Base-by-base conservation (phyloP, 2,329 filamentous ascomycete species). In the Diplodia intermedia region DNA sequence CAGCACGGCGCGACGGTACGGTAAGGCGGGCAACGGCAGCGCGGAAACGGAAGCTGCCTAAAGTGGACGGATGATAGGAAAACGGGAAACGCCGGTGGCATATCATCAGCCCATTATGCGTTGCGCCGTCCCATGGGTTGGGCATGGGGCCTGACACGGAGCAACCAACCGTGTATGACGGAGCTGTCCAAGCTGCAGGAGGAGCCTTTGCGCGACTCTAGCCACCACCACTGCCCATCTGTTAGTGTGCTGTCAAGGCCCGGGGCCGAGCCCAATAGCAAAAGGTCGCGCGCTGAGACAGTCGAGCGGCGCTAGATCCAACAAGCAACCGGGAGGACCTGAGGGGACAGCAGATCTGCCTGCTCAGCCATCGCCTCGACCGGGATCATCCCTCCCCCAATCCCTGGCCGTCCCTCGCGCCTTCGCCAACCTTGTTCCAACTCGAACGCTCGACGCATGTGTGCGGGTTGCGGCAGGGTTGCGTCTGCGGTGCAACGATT, bases 31-130 rank as follows among this genome's bases (percentile, higher is more conserved):
- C 43, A 47, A 47, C n/a, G 43, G 43, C 43, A 47, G 43, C 31
- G 53, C 29, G 53, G 26, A 55, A 55, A 12, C 53, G 29, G 53
- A 20, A 33, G 29, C 18, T 7, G 29, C n/a, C 29, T 12, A 54
- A n/a, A 36, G 18, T 20, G 18, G 31, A 20, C 8, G 11, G 33
- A 6, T 11, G 20, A 38, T 7, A 18, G 40, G 7, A 61, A 26
- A 29, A 12, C 15, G 43, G 43, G 43, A 47, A 47, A 47, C 43
- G 43, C 43, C 43, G 43, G 8, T 47, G 40, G 18, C 20, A 61
- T 61, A 55, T 55, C 29, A 55, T 15, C 52, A 14, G 52, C 23
- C 31, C 52, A 33, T 33, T 36, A 49, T 49, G 43, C 43, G 9
- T 47, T 47, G n/a, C n/a, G 6, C 43, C 43, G 43, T 47, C 43